Evolutionary conservation across 2,329 filamentous ascomycete species (phyloP).

Genomic region (Amauroascus niger): DNA sequence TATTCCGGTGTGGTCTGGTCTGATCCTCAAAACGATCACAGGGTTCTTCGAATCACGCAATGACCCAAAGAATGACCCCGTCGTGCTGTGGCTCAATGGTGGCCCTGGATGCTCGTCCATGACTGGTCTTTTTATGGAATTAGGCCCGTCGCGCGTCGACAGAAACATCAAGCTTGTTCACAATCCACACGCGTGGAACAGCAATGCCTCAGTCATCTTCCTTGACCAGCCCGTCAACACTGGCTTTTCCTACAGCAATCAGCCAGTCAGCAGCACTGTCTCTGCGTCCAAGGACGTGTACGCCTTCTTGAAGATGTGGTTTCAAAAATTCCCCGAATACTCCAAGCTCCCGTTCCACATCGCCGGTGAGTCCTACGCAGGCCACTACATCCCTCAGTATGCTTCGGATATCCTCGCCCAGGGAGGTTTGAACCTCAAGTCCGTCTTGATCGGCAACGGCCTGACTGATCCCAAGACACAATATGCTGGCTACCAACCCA

Average conservation of each 20-base stretch:
- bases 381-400: slow-evolving; percentile 92
- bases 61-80: slow-evolving; percentile 90
- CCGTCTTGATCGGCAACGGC: slow-evolving; percentile 88
- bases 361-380: slow-evolving; percentile 87
- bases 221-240: slow-evolving; percentile 98
- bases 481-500: slow-evolving; percentile 91
- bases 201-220: slow-evolving; percentile 97
- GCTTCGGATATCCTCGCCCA: slow-evolving; percentile 83
- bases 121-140: slow-evolving; percentile 94
- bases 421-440: slow-evolving; percentile 95
- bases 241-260: slow-evolving; percentile 91
- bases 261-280: slow-evolving; percentile 79
- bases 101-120: slow-evolving; percentile 94
- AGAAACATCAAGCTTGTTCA: slow-evolving; percentile 71
- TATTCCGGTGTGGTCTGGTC: neutral
- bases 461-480: slow-evolving; percentile 89
- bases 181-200: slow-evolving; percentile 92
- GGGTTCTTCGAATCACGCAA: slow-evolving; percentile 99
- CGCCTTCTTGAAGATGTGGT: slow-evolving; percentile 92
- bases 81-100: slow-evolving; percentile 90
- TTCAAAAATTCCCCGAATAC: slow-evolving; percentile 97
- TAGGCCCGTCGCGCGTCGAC: slow-evolving; percentile 81
- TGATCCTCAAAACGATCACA: slow-evolving; percentile 28
- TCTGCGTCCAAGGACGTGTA: slow-evolving; percentile 97
- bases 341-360: slow-evolving; percentile 94